Conservation (phyloP, 345 rosid genomes). For the Pugionium cornutum region DNA sequence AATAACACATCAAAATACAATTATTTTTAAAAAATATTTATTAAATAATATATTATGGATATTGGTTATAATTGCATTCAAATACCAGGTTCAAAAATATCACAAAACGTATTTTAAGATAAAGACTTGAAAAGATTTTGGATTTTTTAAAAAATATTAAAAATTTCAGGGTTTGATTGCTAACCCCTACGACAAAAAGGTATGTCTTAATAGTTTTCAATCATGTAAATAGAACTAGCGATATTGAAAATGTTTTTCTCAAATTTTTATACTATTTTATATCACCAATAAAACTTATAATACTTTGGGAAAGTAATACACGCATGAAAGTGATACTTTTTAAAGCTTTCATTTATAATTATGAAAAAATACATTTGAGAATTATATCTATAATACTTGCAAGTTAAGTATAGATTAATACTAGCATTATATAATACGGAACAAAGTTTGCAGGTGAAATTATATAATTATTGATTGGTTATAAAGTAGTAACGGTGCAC, state of each 20-base stretch:
- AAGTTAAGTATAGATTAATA: neutral
- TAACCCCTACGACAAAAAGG: too few relatives aligned
- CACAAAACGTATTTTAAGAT: neutral
- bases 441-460: neutral
- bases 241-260: too few relatives aligned
- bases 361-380: neutral
- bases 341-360: neutral
- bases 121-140: too few relatives aligned
- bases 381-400: neutral
- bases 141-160: too few relatives aligned
- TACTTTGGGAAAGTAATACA: neutral
- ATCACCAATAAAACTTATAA: too few relatives aligned
- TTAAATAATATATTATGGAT: neutral
- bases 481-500: conserved; percentile 30
- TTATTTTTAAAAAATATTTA: too few relatives aligned
- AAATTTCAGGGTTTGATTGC: too few relatives aligned
- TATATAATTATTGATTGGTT: neutral
- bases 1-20: too few relatives aligned
- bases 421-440: too few relatives aligned
- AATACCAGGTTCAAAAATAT: neutral
- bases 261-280: too few relatives aligned
- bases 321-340: neutral
- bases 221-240: too few relatives aligned
- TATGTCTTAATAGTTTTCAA: too few relatives aligned
- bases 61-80: neutral